A percentile compares a stretch with the other conserved stretches of the same genome.
Conservation (phyloP, 139 green algal species). For the Chlamydomonas asymmetrica region DNA sequence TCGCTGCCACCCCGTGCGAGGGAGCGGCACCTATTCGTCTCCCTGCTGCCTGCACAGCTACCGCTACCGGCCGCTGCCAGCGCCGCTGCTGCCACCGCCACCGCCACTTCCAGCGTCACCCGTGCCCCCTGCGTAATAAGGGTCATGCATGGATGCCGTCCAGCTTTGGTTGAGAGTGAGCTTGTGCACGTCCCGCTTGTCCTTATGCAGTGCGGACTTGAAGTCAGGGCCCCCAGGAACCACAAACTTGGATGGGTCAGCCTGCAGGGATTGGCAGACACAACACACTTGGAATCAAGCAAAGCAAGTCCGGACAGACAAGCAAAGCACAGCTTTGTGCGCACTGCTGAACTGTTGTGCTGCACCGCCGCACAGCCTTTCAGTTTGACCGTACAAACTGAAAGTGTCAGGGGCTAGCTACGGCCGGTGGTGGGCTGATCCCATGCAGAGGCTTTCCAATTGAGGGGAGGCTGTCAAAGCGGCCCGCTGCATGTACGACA, state of each 20-base stretch:
- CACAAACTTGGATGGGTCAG: neutral
- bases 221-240: slow-evolving; percentile 22
- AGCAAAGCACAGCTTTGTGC: neutral
- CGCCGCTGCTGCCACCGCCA: no score
- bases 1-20: no score
- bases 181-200: slow-evolving; percentile 31
- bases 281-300: neutral
- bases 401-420: neutral
- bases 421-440: neutral
- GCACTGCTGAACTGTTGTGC: neutral
- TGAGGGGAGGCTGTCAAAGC: neutral
- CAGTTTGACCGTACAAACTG: neutral
- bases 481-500: neutral
- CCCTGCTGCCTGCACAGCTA: no score
- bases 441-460: neutral
- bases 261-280: neutral
- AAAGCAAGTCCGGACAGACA: slow-evolving; percentile 3
- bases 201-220: neutral
- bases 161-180: slow-evolving; percentile 26
- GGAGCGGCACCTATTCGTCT: no score
- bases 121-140: no score
- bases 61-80: no score
- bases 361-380: neutral
- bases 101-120: no score
- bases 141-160: slow-evolving; percentile 20